phyloP scores from a whole-genome alignment of 305 asterid species.

The Solanum aculeatissimum region DNA sequence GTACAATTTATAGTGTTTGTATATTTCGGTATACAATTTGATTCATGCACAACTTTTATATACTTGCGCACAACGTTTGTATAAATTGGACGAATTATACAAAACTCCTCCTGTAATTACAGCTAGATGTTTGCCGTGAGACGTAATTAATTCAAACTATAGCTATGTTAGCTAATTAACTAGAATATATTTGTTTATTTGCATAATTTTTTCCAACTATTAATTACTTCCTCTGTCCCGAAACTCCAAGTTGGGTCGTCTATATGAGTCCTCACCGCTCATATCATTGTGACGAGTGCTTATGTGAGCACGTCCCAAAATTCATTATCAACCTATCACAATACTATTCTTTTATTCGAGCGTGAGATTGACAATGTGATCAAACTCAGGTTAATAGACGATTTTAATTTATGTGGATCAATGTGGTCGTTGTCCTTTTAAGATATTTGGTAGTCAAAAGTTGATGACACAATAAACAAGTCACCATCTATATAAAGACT shows the following conservation, averaged over 20 bases:
- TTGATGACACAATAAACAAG: not conserved
- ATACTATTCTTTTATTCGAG: not conserved
- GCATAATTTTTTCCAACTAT: too few species aligned
- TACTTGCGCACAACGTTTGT: too few species aligned
- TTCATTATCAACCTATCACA: not conserved
- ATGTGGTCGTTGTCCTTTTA: not conserved
- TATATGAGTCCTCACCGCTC: not conserved
- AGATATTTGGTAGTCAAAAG: not conserved
- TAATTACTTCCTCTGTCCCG: not conserved
- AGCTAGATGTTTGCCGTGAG: too few species aligned
- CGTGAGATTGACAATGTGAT: not conserved
- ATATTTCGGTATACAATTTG: too few species aligned
- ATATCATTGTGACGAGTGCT: not conserved
- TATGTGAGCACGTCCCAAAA: not conserved
- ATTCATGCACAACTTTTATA: too few species aligned
- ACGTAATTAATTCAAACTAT: too few species aligned
- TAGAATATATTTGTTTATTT: too few species aligned
- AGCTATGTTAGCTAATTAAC: too few species aligned
- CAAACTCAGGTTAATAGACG: not conserved
- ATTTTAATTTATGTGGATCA: not conserved
- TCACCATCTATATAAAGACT: conserved; percentile 5
- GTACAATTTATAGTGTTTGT: too few species aligned
- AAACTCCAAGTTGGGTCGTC: not conserved
- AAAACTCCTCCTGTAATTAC: too few species aligned
- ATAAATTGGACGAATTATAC: too few species aligned